phyloP scores from a whole-genome alignment of 2,329 filamentous ascomycete genomes.

The Cadophora sp. region DNA sequence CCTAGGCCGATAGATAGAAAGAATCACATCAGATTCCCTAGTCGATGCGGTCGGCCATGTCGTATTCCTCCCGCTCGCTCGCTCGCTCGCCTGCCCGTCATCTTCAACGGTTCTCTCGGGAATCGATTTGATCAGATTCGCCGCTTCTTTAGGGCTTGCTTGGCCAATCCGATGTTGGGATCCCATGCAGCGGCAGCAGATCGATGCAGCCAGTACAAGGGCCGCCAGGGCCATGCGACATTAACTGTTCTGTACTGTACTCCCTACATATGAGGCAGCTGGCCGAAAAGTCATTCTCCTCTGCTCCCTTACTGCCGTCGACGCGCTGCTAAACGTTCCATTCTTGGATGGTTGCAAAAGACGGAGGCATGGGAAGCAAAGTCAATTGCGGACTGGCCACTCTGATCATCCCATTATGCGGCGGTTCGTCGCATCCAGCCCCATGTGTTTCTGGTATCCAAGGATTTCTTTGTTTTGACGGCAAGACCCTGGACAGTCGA shows the following conservation, averaged over 20 bases:
- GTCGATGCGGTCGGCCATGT: background rate
- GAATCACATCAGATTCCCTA: background rate
- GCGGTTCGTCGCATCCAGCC: constrained; percentile 25
- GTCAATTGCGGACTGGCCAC: constrained; percentile 6
- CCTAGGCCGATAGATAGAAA: background rate
- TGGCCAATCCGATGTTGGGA: constrained; percentile 8
- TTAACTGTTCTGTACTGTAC: background rate
- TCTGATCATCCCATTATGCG: constrained; percentile 22
- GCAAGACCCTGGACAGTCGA: background rate
- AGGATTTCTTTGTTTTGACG: constrained; percentile 12
- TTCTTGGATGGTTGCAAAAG: background rate
- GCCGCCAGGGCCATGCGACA: constrained; percentile 23
- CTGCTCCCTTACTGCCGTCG: constrained; percentile 3
- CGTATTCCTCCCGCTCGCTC: constrained; percentile 8
- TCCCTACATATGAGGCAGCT: background rate
- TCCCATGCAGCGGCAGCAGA: constrained; percentile 17
- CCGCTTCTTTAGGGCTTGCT: constrained; percentile 1
- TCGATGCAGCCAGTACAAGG: constrained; percentile 28
- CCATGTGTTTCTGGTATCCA: constrained; percentile 21
- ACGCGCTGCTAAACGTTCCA: background rate
- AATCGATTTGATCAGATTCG: constrained; percentile 22
- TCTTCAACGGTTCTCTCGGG: constrained; percentile 23
- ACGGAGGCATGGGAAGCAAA: background rate
- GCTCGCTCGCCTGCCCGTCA: background rate
- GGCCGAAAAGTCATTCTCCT: background rate